phyloP scores from a whole-genome alignment of 83 land plant species.

The Thuja plicata region DNA sequence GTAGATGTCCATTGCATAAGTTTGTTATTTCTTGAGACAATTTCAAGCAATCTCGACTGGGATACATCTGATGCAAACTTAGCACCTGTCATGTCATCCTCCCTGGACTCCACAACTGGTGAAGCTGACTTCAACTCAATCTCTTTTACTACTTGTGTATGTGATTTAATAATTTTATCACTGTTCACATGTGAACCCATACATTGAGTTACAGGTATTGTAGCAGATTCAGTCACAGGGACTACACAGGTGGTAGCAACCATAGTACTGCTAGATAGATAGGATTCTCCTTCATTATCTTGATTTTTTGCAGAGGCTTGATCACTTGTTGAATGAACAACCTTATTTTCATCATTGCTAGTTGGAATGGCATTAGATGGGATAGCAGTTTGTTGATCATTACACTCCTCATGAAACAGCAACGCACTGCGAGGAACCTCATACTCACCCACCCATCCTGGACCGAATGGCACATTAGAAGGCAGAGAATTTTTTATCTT shows the following conservation, averaged over 20 bases:
- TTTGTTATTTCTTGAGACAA: slow-evolving; percentile 19
- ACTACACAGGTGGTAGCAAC: slow-evolving; percentile 9
- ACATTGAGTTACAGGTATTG: slow-evolving; percentile 20
- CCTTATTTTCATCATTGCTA: slow-evolving; percentile 2
- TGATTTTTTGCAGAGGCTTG: background rate
- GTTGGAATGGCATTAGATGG: background rate
- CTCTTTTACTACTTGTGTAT: slow-evolving; percentile 1
- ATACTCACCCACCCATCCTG: slow-evolving; percentile 85
- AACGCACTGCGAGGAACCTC: slow-evolving; percentile 58
- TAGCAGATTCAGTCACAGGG: slow-evolving; percentile 18
- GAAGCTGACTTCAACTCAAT: slow-evolving; percentile 6
- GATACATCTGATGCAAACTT: slow-evolving; percentile 19
- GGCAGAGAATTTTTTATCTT: slow-evolving; percentile 65
- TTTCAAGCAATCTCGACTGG: slow-evolving; percentile 24
- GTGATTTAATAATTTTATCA: slow-evolving; percentile 4
- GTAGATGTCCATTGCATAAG: slow-evolving; percentile 21
- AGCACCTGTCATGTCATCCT: slow-evolving; percentile 13
- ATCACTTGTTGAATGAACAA: slow-evolving; percentile 18
- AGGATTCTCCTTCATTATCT: background rate
- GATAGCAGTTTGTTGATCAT: slow-evolving; percentile 12
- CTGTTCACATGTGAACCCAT: slow-evolving; percentile 19
- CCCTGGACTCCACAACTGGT: slow-evolving; percentile 6
- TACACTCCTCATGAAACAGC: slow-evolving; percentile 20
- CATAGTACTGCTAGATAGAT: background rate
- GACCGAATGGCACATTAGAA: slow-evolving; percentile 64